Percentiles rank a stretch among this genome's conserved stretches.
Conservation (phyloP, 352 stramenopile species). For the Globisporangium paroecandrum region DNA sequence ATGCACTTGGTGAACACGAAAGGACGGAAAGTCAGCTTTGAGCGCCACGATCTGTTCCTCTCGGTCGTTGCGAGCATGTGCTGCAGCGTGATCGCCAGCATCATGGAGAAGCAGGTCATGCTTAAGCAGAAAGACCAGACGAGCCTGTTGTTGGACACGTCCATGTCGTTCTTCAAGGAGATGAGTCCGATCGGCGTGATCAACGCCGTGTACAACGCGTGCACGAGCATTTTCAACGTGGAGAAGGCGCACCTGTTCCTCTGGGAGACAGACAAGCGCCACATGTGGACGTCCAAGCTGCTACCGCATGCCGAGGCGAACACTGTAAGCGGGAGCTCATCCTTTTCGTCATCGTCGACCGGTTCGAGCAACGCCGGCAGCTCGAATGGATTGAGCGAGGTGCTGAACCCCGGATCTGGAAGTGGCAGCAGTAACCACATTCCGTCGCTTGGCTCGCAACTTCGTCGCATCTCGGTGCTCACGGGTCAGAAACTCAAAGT, state of each 20-base stretch:
- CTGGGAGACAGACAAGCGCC: conserved; percentile 42
- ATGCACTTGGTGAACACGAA: conserved; percentile 74
- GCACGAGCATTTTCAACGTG: conserved; percentile 56
- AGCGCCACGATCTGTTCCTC: conserved; percentile 67
- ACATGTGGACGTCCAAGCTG: conserved; percentile 77
- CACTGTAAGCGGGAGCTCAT: not conserved
- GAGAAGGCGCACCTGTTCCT: conserved; percentile 66
- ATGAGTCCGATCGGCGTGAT: conserved; percentile 76
- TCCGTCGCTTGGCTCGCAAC: conserved; percentile 31
- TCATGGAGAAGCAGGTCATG: conserved; percentile 66
- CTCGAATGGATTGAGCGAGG: conserved; percentile 3
- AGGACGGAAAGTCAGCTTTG: conserved; percentile 55
- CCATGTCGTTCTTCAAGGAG: conserved; percentile 79
- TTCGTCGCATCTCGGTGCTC: conserved; percentile 55
- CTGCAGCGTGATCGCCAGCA: conserved; percentile 62
- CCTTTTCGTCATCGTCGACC: conserved; percentile 1
- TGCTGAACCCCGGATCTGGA: not conserved
- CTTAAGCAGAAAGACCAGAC: conserved; percentile 67
- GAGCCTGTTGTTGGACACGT: conserved; percentile 56
- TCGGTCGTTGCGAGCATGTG: conserved; percentile 72
- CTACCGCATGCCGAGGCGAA: conserved; percentile 25
- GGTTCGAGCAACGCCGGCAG: conserved; percentile 2
- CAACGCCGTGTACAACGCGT: conserved; percentile 79
- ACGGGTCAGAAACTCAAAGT: conserved; percentile 54
- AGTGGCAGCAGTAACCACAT: conserved; percentile 23